Evolutionary conservation across 805 yeast genomes (phyloP), one percentile per base, ranked within the genome.

Genomic region (Pichia phayaonensis): DNA sequence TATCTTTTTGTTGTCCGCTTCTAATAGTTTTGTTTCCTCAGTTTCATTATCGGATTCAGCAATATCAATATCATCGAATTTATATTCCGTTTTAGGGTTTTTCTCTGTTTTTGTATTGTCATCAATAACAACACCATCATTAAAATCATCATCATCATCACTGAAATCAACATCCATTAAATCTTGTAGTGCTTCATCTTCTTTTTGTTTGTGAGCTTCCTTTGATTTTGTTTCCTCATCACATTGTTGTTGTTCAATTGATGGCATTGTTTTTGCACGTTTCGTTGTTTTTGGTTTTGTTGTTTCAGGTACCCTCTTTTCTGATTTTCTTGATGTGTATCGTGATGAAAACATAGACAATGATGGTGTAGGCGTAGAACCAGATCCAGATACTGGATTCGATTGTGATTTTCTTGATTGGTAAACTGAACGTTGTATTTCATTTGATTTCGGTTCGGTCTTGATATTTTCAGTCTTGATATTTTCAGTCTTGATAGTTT

Each of bases 121-220:
- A 11, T n/a, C 20, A 34, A 34, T 34, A n/a, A 34, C 20, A 16
- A 34, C 38, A 34, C 38, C 38, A 16, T 34, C 38, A 5, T 34
- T 34, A n/a, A 34, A 34, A 34, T 41, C 39, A 13, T 29, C 47
- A 23, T 27, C 47, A 23, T 39, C 52, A 42, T 56, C 57, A 7
- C 49, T 57, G 22, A 44, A 40, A 16, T 62, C 65, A 46, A 56
- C 61, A n/a, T 45, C 63, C 16, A n/a, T 53, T 56, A 61, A 59
- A 56, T 39, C 46, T 18, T 21, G 45, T 13, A 45, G 44, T 16
- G 49, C 54, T 21, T 27, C 40, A 40, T 34, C 18, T 18, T 42
- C 42, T 20, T 39, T 40, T 26, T 26, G 29, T 3, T 5, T 26
- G 8, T 26, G 29, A 10, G 8, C 11, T n/a, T 34, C 20, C 20